Base-by-base conservation (phyloP, 2,329 filamentous ascomycete species). In the Aspergillus floridensis region DNA sequence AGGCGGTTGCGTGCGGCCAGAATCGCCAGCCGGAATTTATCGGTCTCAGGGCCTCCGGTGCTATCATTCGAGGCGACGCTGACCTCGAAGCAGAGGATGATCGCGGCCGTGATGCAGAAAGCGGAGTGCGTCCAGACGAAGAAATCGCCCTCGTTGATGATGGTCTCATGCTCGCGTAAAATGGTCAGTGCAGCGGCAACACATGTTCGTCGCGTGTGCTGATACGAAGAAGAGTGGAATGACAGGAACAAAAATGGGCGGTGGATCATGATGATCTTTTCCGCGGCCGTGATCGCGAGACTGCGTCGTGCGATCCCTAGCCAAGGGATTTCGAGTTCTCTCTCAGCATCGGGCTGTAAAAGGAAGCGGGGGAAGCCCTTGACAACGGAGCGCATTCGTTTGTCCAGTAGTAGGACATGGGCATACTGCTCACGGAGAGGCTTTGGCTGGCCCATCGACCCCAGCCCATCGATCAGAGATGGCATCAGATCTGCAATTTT, bases 211-310 rank as follows among this genome's bases (percentile, higher is more conserved):
- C 76, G 66, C 2, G 75, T 75, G 14, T 73, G 73, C 22, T 56
- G 64, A 50, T 74, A 76, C 14, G 63, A 70, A 0, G 69, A 65
- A 38, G 75, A 72, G 16, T 67, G 58, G n/a, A 70, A 72, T 46
- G 68, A 75, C 26, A 68, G 69, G 26, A 74, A 75, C 6, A 77
- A 56, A 41, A 76, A 76, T 0, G 72, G 69, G 3, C 76, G 70
- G 59, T 78, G 76, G 21, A 78, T 76, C 74, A 78, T 77, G 64
- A 77, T 77, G 55, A 77, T 76, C 59, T 78, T 77, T 58, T 77
- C 74, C 2, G 71, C 70, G 1, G 75, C 72, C 0, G 71, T 75
- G 26, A 78, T 77, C 11, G 76, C 72, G 19, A 78, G 66, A 29
- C 75, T 70, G 5, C 69, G 69, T 11, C 73, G 70, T 5, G 74